These are phyloP conservation scores for Cladorrhinum samala DNA, from an alignment of 495 filamentous ascomycete species.

Conservation along the genomic window DNA sequence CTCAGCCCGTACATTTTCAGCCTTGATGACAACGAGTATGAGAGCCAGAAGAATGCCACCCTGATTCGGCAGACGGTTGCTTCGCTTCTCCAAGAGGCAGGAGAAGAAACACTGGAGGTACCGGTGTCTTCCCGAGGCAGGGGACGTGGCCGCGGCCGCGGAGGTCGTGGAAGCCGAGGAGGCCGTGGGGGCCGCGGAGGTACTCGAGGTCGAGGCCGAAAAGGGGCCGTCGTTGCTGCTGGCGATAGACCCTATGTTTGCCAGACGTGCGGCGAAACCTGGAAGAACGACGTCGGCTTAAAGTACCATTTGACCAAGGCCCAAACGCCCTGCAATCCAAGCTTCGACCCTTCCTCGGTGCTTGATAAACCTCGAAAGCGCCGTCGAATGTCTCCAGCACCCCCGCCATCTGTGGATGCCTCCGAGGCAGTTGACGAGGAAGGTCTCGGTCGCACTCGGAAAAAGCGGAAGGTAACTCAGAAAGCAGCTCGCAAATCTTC, in stretches of 20 bases:
- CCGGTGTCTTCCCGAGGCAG: slow-evolving; percentile 12
- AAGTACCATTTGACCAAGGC: slow-evolving; percentile 48
- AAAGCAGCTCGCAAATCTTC: neutral
- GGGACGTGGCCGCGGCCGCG: slow-evolving; percentile 16
- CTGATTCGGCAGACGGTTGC: slow-evolving; percentile 11
- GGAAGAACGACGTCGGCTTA: slow-evolving; percentile 48
- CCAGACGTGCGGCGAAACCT: slow-evolving; percentile 41
- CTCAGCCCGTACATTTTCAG: slow-evolving; percentile 12
- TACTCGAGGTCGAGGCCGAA: slow-evolving; percentile 13
- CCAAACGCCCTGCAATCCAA: slow-evolving; percentile 43
- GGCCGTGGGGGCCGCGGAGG: slow-evolving; percentile 18
- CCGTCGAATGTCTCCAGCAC: slow-evolving; percentile 17
- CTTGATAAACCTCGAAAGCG: slow-evolving; percentile 20
- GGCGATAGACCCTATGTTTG: slow-evolving; percentile 33
- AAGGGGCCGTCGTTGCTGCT: slow-evolving; percentile 6
- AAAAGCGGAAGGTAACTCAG: slow-evolving; percentile 3
- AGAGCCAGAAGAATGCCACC: slow-evolving; percentile 7
- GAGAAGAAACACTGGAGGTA: slow-evolving; percentile 1
- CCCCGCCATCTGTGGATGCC: slow-evolving; percentile 18
- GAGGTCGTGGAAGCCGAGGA: too few relatives aligned
- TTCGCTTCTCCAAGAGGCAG: neutral
- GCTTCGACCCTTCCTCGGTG: slow-evolving; percentile 30
- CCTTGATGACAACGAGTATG: slow-evolving; percentile 6
- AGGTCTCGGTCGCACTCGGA: slow-evolving; percentile 9
- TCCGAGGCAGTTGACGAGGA: slow-evolving; percentile 36